A percentile compares a stretch with the other conserved stretches of the same genome.
Conservation (phyloP, 257 asterid species). For the Solanum piurae region DNA sequence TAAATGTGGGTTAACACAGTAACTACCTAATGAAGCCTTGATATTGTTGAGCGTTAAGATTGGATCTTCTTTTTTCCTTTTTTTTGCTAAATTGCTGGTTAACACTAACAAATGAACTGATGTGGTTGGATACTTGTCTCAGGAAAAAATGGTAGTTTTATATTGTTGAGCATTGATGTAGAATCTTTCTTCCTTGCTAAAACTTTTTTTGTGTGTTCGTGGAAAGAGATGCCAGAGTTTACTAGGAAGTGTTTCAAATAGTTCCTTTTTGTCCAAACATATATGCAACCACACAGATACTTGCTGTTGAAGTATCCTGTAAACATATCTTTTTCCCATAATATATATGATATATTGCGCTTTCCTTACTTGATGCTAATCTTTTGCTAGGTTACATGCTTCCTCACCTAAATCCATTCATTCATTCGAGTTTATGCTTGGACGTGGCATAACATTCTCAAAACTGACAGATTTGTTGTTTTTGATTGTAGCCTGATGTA, state of each 20-base stretch:
- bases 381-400: background rate
- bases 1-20: background rate
- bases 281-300: background rate
- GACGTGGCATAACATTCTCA: constrained; percentile 1
- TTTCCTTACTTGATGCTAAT: background rate
- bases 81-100: background rate
- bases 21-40: background rate
- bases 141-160: background rate
- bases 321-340: background rate
- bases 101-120: background rate
- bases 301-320: background rate
- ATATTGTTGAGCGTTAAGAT: background rate
- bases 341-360: background rate
- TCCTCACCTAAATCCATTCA: background rate
- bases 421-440: background rate
- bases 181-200: background rate
- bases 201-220: background rate
- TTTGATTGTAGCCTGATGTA: constrained; percentile 43
- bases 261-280: background rate
- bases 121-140: background rate
- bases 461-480: constrained; percentile 18
- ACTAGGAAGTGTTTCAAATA: background rate
- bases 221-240: background rate
- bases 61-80: background rate
- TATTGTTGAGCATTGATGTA: background rate